Percentiles rank a stretch among this genome's conserved stretches.
Conservation (phyloP, 768 basidiomycete species). For the Serpula lacrymans region DNA sequence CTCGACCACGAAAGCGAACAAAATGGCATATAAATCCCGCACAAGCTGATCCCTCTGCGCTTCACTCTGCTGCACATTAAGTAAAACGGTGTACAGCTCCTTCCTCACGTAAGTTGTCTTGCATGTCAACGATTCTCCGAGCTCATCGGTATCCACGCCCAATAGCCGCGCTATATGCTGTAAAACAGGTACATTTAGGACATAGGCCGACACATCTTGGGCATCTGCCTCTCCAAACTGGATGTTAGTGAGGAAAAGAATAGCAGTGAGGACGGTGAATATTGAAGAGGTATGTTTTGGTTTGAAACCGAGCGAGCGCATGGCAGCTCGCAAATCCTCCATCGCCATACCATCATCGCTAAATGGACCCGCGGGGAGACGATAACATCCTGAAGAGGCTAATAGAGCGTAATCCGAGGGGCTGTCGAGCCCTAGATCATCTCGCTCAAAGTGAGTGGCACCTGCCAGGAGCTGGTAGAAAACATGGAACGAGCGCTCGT, state of each 20-base stretch:
- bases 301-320: slow-evolving; percentile 60
- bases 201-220: slow-evolving; percentile 50
- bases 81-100: slow-evolving; percentile 55
- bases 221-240: slow-evolving; percentile 55
- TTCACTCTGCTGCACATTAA: slow-evolving; percentile 48
- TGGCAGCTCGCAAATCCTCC: slow-evolving; percentile 53
- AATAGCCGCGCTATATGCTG: slow-evolving; percentile 48
- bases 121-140: slow-evolving; percentile 51
- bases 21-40: slow-evolving; percentile 58
- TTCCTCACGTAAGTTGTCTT: slow-evolving; percentile 56
- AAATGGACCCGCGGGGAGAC: slow-evolving; percentile 60
- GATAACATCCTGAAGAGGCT: slow-evolving; percentile 58
- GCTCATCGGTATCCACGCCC: slow-evolving; percentile 51
- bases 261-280: slow-evolving; percentile 48
- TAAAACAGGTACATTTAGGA: slow-evolving; percentile 44
- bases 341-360: slow-evolving; percentile 58
- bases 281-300: slow-evolving; percentile 53
- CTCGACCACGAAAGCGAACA: slow-evolving; percentile 62
- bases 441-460: slow-evolving; percentile 52
- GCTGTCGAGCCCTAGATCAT: slow-evolving; percentile 50
- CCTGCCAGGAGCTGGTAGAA: slow-evolving; percentile 67
- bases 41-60: slow-evolving; percentile 53
- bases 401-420: slow-evolving; percentile 57
- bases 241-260: slow-evolving; percentile 56
- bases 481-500: slow-evolving; percentile 63